Conservation (phyloP, 2,329 filamentous ascomycete species). For the Boeremia exigua region DNA sequence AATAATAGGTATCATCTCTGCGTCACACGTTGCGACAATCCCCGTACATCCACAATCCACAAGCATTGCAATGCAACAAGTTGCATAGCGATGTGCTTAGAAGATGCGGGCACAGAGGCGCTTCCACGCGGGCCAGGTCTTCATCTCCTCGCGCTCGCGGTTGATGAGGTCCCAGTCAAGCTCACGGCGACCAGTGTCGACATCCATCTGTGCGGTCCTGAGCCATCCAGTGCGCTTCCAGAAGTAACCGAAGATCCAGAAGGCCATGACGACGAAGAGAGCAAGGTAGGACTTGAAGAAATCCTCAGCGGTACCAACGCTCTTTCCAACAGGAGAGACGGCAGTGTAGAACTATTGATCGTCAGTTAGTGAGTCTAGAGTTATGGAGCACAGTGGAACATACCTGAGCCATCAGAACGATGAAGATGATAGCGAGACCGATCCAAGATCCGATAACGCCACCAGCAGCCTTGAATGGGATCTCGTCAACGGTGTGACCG, state of each 20-base stretch:
- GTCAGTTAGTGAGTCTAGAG: slow-evolving; percentile 6
- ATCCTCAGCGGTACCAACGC: slow-evolving; percentile 42
- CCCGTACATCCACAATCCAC: background rate
- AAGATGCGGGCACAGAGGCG: slow-evolving; percentile 34
- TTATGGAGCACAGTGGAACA: background rate
- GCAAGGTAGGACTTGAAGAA: slow-evolving; percentile 59
- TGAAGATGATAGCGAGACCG: slow-evolving; percentile 47
- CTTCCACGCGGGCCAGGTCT: slow-evolving; percentile 60
- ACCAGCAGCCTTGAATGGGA: slow-evolving; percentile 52
- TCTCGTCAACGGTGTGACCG: slow-evolving; percentile 51
- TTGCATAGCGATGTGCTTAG: slow-evolving; percentile 18
- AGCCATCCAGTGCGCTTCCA: slow-evolving; percentile 72
- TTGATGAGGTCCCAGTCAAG: slow-evolving; percentile 71
- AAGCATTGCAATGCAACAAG: background rate
- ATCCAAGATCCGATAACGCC: slow-evolving; percentile 51
- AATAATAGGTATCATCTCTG: slow-evolving; percentile 9
- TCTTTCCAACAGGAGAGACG: slow-evolving; percentile 39
- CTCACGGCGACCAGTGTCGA: slow-evolving; percentile 69
- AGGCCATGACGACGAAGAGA: slow-evolving; percentile 51
- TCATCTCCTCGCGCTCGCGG: slow-evolving; percentile 58
- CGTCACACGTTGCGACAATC: background rate
- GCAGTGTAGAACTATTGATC: slow-evolving; percentile 49
- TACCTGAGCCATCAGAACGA: slow-evolving; percentile 50
- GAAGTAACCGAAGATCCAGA: slow-evolving; percentile 59
- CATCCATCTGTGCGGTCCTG: slow-evolving; percentile 65